phyloP scores from a whole-genome alignment of 2,329 filamentous ascomycete species.

The Cercospora nicotianae region DNA sequence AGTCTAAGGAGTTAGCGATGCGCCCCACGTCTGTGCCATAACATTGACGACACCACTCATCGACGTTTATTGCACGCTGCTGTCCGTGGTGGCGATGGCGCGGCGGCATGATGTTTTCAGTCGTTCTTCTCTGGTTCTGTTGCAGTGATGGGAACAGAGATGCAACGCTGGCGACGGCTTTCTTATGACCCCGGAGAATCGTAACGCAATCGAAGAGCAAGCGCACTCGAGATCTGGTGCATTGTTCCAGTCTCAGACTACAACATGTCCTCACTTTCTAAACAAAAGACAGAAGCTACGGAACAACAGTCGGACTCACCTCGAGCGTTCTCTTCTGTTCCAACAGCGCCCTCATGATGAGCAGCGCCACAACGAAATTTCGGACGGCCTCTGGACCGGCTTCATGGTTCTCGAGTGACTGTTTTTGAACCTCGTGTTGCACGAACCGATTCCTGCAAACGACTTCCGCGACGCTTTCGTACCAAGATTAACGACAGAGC shows the following conservation, averaged over 20 bases:
- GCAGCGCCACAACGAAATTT: background rate
- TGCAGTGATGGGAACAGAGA: background rate
- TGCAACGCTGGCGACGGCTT: background rate
- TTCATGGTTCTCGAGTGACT: background rate
- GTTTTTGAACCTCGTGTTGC: background rate
- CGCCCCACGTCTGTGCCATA: conserved; percentile 23
- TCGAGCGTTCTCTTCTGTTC: background rate
- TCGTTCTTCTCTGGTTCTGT: background rate
- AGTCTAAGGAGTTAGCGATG: background rate
- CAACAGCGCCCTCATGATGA: background rate
- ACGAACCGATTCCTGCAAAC: background rate
- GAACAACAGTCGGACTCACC: background rate
- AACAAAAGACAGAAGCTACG: background rate
- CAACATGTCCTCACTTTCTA: background rate
- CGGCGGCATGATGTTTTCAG: background rate
- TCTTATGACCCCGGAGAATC: background rate
- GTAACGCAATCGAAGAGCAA: background rate
- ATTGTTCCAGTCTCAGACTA: background rate
- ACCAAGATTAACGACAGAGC: background rate
- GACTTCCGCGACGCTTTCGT: background rate
- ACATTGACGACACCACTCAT: conserved; percentile 19
- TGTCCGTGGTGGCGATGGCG: background rate
- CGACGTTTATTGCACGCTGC: conserved; percentile 5
- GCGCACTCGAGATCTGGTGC: background rate
- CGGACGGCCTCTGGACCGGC: background rate